Base-by-base conservation (phyloP, 306 rosid species). In the Prunus kanzakura region DNA sequence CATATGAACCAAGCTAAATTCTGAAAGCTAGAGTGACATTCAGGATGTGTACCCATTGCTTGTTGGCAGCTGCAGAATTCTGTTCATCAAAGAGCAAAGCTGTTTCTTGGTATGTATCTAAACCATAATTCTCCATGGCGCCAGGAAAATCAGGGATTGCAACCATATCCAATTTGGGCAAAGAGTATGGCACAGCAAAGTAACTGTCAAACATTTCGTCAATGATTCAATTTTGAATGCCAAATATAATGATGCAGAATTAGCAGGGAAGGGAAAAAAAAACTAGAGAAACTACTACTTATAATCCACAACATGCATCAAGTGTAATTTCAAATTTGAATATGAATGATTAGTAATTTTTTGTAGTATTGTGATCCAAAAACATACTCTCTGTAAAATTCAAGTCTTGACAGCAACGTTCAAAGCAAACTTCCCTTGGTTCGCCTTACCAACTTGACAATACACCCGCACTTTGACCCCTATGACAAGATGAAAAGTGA, bases 121-220 rank as follows among this genome's bases (percentile, higher is more conserved):
- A 84, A 76, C 98, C 98, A 86, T 90, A 91, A 81, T 94, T 94
- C 86, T 94, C 98, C 98, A 94, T 94, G 77, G 98, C 96, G 41
- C 97, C 97, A 86, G 97, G 90, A 84, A 94, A 94, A 87, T 91
- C 96, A 75, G 98, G 98, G 70, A 94, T 89, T 23, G 97, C 97
- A 81, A 91, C 68, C 98, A 94, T 90, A 82, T 94, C 98, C 86
- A 94, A 78, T 84, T 94, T 94, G 49, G 98, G 98, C 52, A 92
- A 79, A 64, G 93, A 18, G 75, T 90, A 94, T 64, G 98, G 97
- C 80, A 87, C 80, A 14, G 76, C 95, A 82, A 94, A 94, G 87
- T 89, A 94, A 56, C 98, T 94, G 88, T 73, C 35, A 4, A 30
- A 30, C 35, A 30, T 69, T 50, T 69, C 46, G 18, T 15, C 61